Base-by-base conservation (phyloP, 371 early-diverging fungal genomes). In the Coemansia sp. region DNA sequence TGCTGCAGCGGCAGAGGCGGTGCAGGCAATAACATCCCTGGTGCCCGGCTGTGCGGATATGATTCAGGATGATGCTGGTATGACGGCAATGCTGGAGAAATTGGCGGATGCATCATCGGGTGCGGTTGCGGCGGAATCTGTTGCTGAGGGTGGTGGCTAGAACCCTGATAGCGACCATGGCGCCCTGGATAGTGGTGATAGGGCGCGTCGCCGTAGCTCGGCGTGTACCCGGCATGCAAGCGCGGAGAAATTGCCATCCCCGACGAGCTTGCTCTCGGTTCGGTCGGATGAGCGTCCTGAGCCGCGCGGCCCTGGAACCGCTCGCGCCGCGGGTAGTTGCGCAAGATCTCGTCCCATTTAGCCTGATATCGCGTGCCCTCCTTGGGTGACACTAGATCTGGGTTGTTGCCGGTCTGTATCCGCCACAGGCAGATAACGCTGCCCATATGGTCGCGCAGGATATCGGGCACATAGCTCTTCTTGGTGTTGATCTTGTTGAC, bases 401-500 rank as follows among this genome's bases (percentile, higher is more conserved):
- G 61, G 26, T 77, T 52, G 59, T 73, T 72, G 61, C 69, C 69
- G 11, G 73, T 77, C 64, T 77, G 77, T 16, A 77, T 66, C 65
- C 77, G 69, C 77, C 77, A 77, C 22, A 77, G 67, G 21, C 77
- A 72, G 29, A 77, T 73, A 26, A 77, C 66, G 55, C 77, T 77
- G 62, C 77, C 77, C 69, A 77, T 68, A 37, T 77, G 73, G 59
- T 77, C 77, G 18, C 77, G 72, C 66, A 77, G 56, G 16, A 77
- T 77, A 40, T 77, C 77, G 4, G 77, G 77, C 13, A 77, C 77
- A 34, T 72, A 77, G 61, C 60, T 77, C 61, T 77, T 77, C 56
- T 77, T 77, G 27, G 77, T 77, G 57, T 77, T 77, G 69, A 77
- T 77, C 26, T 69, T 77, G 73, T 77, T 64, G 56, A 69, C 69